Evolutionary conservation across 306 rosid species (phyloP).

Genomic region (Vicia villosa): DNA sequence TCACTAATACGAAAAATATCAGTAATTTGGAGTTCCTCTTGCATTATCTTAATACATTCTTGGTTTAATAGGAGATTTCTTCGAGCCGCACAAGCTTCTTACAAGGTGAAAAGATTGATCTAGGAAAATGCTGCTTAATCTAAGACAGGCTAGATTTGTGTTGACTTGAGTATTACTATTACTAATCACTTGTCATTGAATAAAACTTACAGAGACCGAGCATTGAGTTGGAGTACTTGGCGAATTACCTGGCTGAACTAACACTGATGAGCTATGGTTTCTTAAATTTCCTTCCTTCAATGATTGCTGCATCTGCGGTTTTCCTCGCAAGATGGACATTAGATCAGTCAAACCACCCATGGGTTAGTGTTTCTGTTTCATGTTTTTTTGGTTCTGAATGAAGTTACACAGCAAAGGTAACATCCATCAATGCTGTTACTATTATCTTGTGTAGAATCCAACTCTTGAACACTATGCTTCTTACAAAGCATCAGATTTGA

Average conservation of each 20-base stretch:
- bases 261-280: constrained; percentile 72
- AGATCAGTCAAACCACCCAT: constrained; percentile 80
- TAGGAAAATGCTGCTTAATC: constrained; percentile 30
- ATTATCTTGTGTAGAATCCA: constrained; percentile 62
- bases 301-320: constrained; percentile 87
- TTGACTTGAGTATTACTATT: constrained; percentile 21
- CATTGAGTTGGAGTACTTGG: constrained; percentile 84
- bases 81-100: constrained; percentile 88
- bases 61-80: constrained; percentile 79
- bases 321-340: constrained; percentile 93
- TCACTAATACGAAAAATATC: not conserved
- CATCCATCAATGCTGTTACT: not conserved
- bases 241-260: constrained; percentile 83
- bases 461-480: constrained; percentile 74
- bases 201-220: constrained; percentile 60
- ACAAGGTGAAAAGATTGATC: constrained; percentile 55
- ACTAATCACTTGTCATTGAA: constrained; percentile 28
- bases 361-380: constrained; percentile 61
- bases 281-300: constrained; percentile 76
- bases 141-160: constrained; percentile 24
- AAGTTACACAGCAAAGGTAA: constrained; percentile 7
- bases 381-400: constrained; percentile 5
- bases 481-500: constrained; percentile 77
- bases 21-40: constrained; percentile 32
- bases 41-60: not conserved